These are phyloP conservation scores for Ophiostoma perfectum DNA, from an alignment of 2,329 filamentous ascomycete species.

Conservation along the genomic window DNA sequence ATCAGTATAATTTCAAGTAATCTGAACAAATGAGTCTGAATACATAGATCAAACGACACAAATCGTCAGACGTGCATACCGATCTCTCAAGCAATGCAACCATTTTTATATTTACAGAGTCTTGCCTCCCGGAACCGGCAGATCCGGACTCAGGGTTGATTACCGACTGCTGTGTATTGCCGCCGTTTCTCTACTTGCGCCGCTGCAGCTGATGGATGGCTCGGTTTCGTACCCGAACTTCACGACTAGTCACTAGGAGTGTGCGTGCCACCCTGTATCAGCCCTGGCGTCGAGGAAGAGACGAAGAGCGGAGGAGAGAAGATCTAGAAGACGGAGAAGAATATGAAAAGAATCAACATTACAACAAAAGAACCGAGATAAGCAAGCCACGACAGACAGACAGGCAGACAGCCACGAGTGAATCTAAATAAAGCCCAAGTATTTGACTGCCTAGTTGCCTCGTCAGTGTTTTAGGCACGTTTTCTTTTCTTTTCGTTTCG, in stretches of 20 bases:
- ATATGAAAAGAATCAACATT: background rate
- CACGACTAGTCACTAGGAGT: background rate
- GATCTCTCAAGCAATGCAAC: no score
- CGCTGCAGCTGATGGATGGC: background rate
- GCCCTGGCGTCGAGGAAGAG: background rate
- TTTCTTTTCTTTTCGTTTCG: background rate
- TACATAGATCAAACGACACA: no score
- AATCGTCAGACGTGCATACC: no score
- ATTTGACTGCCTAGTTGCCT: background rate
- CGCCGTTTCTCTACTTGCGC: background rate
- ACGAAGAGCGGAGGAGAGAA: background rate
- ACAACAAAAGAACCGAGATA: background rate
- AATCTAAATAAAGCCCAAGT: background rate
- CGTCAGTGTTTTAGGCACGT: background rate
- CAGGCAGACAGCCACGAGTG: background rate
- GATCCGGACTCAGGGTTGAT: background rate
- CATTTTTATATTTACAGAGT: background rate
- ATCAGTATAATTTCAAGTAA: no score
- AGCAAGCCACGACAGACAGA: background rate
- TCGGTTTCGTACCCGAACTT: slow-evolving; percentile 9
- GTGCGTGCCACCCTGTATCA: background rate
- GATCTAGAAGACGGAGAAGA: background rate
- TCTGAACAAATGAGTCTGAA: no score
- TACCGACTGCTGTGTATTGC: background rate
- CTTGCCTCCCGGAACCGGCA: background rate